Conservation (phyloP, 1,139 yeast genomes). For the Meyerozyma guilliermondii region DNA sequence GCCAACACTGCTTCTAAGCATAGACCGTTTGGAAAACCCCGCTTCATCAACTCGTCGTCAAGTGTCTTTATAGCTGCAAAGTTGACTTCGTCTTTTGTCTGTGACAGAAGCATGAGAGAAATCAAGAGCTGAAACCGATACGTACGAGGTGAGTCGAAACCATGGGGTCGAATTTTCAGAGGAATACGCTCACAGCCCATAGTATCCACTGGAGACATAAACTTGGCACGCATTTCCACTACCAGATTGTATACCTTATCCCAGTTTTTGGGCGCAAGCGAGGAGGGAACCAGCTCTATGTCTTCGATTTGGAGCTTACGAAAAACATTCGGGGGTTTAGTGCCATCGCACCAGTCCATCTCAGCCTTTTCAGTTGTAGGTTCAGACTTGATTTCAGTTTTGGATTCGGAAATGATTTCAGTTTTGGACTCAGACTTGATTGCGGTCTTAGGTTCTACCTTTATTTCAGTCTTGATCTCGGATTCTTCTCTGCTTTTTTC, state of each 20-base stretch:
- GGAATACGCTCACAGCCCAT: conserved; percentile 87
- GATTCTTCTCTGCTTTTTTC: too few relatives aligned
- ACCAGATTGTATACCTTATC: conserved; percentile 54
- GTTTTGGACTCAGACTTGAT: background rate
- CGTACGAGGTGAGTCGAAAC: conserved; percentile 25
- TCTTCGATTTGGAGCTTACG: background rate
- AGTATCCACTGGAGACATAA: conserved; percentile 78
- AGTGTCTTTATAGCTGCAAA: conserved; percentile 64
- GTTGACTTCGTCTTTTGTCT: conserved; percentile 87
- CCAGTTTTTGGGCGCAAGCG: conserved; percentile 42
- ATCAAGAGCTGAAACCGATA: conserved; percentile 72
- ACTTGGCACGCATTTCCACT: conserved; percentile 57
- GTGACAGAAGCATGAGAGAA: conserved; percentile 84
- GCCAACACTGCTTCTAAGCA: conserved; percentile 30
- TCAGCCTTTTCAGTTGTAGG: background rate
- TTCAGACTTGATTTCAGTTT: background rate
- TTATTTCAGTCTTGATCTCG: background rate
- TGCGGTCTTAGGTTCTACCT: background rate
- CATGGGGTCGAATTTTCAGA: conserved; percentile 10
- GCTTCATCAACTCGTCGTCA: conserved; percentile 36
- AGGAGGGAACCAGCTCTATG: background rate
- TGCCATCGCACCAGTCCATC: background rate
- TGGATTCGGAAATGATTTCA: background rate
- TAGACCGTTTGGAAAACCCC: conserved; percentile 28
- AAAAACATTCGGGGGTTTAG: background rate